A percentile compares a stretch with the other conserved stretches of the same genome.
phyloP scores from a whole-genome alignment of 192 early-diverging fungal genomes.

The Diversispora eburnea region DNA sequence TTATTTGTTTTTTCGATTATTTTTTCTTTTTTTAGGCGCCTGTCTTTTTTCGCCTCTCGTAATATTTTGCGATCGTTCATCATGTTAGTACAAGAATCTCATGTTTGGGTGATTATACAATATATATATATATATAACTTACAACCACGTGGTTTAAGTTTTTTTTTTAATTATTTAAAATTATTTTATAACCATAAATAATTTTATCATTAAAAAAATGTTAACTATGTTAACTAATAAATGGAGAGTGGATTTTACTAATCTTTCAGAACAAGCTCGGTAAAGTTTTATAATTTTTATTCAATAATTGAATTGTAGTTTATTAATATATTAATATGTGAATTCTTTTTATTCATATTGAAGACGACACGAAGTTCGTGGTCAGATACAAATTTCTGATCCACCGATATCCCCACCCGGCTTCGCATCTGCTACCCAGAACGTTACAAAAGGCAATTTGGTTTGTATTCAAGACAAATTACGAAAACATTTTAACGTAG shows the following conservation, averaged over 20 bases:
- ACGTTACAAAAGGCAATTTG: background rate
- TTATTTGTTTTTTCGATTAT: background rate
- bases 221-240: constrained; percentile 20
- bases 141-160: no score
- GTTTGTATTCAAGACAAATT: constrained; percentile 1
- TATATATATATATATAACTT: no score
- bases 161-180: no score
- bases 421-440: background rate
- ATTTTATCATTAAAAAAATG: background rate
- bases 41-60: no score
- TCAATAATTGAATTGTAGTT: background rate
- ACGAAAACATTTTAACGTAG: background rate
- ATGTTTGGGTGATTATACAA: no score
- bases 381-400: background rate
- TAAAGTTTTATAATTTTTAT: background rate
- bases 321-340: background rate
- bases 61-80: no score
- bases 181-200: no score
- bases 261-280: constrained; percentile 27
- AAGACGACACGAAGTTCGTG: background rate
- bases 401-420: constrained; percentile 9
- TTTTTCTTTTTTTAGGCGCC: no score
- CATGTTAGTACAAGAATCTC: no score
- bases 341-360: background rate
- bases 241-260: constrained; percentile 28